Base-by-base conservation (phyloP, 78 protist species). In the Acrasis kona region DNA sequence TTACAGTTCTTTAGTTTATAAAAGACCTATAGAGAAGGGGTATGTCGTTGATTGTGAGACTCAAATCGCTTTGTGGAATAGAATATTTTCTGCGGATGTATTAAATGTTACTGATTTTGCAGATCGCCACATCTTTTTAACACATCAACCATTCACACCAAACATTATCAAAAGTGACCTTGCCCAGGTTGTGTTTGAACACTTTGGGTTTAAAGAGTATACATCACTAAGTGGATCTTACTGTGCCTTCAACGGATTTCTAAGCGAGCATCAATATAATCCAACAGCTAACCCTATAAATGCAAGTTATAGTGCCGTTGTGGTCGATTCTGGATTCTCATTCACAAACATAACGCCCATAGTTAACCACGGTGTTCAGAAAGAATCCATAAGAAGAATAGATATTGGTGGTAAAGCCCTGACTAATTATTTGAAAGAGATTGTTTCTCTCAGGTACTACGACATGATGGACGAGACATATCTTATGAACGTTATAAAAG, bases 381-480 rank as follows among this genome's bases (percentile, higher is more conserved):
- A 32, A 37, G 32, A 2, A 0, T 39, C 39, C 35, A 28, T n/a
- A 30, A 1, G 10, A 29, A 69, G 92, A 36, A 35, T 88, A 39
- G 39, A 72, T 29, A 58, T 88, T 4, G 92, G 92, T 30, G 92
- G 92, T 29, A 88, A 88, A 38, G 1, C 82, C 29, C 50, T 88
- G 32, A 88, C 92, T 28, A 88, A 88, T 74, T 74, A 81, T 41
- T 65, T 88, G 2, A 88, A 83, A 36, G 86, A 87, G n/a, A 58
- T 84, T 29, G 41, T 88, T 0, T 76, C 85, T 2, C 82, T 75
- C 66, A 41, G 92, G 19, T 70, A 84, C 32, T 84, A 73, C 83
- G 81, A 88, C 66, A 69, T 88, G 87, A 87, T 88, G 92, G 89
- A 88, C 28, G 91, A 88, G 68, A 86, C 87, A 5, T 74, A 74